Percentiles rank a stretch among this genome's conserved stretches.
Evolutionary conservation across 1,139 yeast genomes (phyloP).

Genomic region (Sugiyamaella japonica): DNA sequence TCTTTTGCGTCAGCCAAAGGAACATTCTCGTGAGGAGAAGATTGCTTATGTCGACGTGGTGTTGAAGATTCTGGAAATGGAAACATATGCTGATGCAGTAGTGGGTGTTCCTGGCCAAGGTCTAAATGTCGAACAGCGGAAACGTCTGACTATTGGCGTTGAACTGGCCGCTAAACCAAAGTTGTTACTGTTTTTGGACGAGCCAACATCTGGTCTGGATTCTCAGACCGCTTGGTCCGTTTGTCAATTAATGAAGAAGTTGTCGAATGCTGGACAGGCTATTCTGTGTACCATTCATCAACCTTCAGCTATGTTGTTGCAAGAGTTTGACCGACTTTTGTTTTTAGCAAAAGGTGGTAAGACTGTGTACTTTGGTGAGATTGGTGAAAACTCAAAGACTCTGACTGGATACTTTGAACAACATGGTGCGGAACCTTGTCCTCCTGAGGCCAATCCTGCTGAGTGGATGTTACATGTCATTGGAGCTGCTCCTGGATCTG

Average conservation of each 20-base stretch:
- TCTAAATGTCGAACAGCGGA: constrained; percentile 81
- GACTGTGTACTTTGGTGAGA: constrained; percentile 79
- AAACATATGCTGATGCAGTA: constrained; percentile 71
- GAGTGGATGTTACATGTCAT: constrained; percentile 82
- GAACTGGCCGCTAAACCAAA: constrained; percentile 88
- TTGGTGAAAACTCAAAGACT: constrained; percentile 62
- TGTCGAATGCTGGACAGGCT: constrained; percentile 79
- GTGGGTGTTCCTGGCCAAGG: constrained; percentile 79
- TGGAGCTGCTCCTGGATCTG: constrained; percentile 79
- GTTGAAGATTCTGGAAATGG: constrained; percentile 69
- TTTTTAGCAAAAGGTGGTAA: constrained; percentile 73
- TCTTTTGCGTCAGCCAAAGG: constrained; percentile 64
- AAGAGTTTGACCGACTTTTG: constrained; percentile 73
- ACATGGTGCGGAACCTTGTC: constrained; percentile 66
- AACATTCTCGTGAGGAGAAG: constrained; percentile 58
- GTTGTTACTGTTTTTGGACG: constrained; percentile 77
- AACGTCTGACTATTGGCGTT: constrained; percentile 81
- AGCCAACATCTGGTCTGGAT: constrained; percentile 91
- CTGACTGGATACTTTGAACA: constrained; percentile 68
- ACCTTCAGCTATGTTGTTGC: constrained; percentile 74
- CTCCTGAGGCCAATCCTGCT: constrained; percentile 71
- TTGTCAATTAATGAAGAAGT: constrained; percentile 70
- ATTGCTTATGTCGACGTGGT: constrained; percentile 70
- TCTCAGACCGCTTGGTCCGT: constrained; percentile 92
- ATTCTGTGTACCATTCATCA: constrained; percentile 82